Evolutionary conservation across 331 rosid species (phyloP), one percentile per base, ranked within the genome.

Genomic region (Phaseolus coccineus): DNA sequence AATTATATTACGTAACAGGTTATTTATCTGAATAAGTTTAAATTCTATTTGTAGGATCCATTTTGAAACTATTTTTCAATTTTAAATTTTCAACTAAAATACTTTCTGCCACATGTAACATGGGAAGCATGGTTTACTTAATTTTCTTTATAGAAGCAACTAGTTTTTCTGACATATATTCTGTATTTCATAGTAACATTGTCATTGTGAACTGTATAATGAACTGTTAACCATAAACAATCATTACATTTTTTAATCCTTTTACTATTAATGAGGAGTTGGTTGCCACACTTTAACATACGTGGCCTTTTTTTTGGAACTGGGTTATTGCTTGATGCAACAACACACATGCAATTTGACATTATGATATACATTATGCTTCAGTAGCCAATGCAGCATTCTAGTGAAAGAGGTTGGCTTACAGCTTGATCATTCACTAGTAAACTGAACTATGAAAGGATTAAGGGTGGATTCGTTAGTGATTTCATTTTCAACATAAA

Each of bases 361-460:
- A 27, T 40, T 40, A 39, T 56, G 58, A n/a, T 16, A 0, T 19
- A 19, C 13, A 42, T 2, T 53, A 3, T 53, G 58, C 57, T 25
- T 56, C 31, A 67, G 19, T 24, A 27, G 47, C 4, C 8, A 16
- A 68, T 68, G 69, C 8, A 55, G 9, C 31, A 56, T 55, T 69
- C 25, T 9, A 55, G 35, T 67, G 33, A 51, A 57, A 37, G 7
- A 69, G 58, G 69, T 69, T 62, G 69, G 53, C 73, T 76, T 53
- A 28, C 33, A 42, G 47, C 48, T 87, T 91, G 87, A 85, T 92
- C 31, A 44, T n/a, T 44, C 61, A 22, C 76, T 52, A 24, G 76
- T 77, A 70, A 42, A 33, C n/a, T 71, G 12, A 77, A 28, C 25
- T 22, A 19, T 70, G 31, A 69, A 57, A 58, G 9, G 65, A 27